phyloP scores from a whole-genome alignment of 345 rosid species.

The Eucalyptus paniculata region DNA sequence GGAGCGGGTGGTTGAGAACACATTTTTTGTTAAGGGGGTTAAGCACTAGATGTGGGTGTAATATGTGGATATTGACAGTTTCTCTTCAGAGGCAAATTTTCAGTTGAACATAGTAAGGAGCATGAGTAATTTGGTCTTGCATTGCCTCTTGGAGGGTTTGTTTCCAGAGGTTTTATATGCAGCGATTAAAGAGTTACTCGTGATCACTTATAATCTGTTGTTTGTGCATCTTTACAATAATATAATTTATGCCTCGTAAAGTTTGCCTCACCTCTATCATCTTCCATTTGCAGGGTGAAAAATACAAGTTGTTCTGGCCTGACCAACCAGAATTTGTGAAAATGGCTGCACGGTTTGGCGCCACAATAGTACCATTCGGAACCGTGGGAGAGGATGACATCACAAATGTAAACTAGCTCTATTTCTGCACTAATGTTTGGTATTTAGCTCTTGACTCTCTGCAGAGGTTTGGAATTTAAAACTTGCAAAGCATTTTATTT shows the following conservation, averaged over 20 bases:
- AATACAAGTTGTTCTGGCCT: conserved; percentile 2
- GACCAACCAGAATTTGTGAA: conserved; percentile 1
- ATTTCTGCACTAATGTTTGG: neutral
- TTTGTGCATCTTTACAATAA: neutral
- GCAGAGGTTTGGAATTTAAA: neutral
- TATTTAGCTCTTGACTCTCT: neutral
- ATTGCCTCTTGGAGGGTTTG: neutral
- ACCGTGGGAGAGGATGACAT: conserved; percentile 12
- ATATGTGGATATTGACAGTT: neutral
- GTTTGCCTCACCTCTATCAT: neutral
- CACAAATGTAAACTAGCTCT: neutral
- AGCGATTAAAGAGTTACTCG: neutral
- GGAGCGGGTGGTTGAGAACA: neutral
- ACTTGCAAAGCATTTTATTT: neutral
- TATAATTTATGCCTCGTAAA: neutral
- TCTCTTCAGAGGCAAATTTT: neutral
- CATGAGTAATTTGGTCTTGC: neutral
- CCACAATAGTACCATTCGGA: conserved; percentile 6
- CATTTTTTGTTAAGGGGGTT: neutral
- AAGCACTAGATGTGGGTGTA: neutral
- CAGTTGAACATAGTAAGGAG: neutral
- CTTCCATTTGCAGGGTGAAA: neutral
- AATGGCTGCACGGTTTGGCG: conserved; percentile 4
- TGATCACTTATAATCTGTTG: neutral
- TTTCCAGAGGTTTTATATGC: neutral